These are phyloP conservation scores for Rhazya stricta DNA, from an alignment of 257 asterid genomes.

Conservation along the genomic window DNA sequence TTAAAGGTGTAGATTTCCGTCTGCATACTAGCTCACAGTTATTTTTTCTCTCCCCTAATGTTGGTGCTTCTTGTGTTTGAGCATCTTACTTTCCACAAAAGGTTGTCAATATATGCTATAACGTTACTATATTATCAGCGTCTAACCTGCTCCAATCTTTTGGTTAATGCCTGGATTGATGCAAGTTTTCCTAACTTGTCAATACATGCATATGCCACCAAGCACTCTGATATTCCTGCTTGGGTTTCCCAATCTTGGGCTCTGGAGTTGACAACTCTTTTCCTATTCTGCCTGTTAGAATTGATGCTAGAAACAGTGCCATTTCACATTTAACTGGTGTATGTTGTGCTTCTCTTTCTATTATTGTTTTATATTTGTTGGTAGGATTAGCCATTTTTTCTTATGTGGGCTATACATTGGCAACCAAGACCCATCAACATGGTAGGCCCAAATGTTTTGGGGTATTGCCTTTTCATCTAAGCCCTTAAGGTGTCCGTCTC, in stretches of 20 bases:
- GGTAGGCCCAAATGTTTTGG: not conserved
- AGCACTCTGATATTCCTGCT: not conserved
- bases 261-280: not conserved
- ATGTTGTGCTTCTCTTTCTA: not conserved
- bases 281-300: not conserved
- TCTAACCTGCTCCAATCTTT: not conserved
- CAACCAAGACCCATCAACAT: not conserved
- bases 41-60: not conserved
- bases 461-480: not conserved
- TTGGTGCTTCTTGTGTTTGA: not conserved
- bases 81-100: not conserved
- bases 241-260: not conserved
- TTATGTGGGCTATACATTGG: not conserved
- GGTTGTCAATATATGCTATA: not conserved
- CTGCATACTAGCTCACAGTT: not conserved
- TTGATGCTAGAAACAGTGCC: not conserved
- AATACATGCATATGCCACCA: not conserved
- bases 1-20: not conserved
- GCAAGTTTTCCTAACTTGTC: not conserved
- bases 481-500: conserved; percentile 1
- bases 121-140: not conserved
- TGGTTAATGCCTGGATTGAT: not conserved
- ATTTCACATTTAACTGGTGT: not conserved
- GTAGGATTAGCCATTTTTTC: not conserved
- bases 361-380: not conserved